Base-by-base conservation (phyloP, 805 yeast species). In the Zygosaccharomyces gambellarensis region DNA sequence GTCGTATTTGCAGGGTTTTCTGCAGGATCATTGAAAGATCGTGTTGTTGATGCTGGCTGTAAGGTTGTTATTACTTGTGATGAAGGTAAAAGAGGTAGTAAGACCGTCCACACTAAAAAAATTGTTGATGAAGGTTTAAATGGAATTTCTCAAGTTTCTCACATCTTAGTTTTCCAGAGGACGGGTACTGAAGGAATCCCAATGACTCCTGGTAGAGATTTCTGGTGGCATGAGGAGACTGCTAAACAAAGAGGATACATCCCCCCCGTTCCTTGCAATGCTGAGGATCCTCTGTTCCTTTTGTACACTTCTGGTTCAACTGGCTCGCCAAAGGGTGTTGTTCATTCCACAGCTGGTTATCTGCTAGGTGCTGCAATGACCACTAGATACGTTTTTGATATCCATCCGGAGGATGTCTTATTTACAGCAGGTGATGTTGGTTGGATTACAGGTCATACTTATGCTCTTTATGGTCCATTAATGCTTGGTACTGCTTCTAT, bases 401-500 rank as follows among this genome's bases (percentile, higher is more conserved):
- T 85, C 38, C 90, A 86, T 61, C 76, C 78, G 39, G 82, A 83
- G 49, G 95, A 87, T 64, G 74, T 81, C n/a, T 74, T 87, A 49
- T 87, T 87, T 76, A 86, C 94, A 14, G 94, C 95, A 30, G 95
- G 94, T 65, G 95, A 87, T 70, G 85, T 87, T 47, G 95, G 95
- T 62, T 87, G 95, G 95, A 85, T 87, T 62, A 87, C 95, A 6
- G 95, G 95, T 51, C 95, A 87, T 71, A 78, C 94, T 9, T 87
- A 87, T 62, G 90, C 82, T 21, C 79, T 86, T 44, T 87, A 87
- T 65, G 95, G 95, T 50, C 95, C 95, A 36, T 74, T 87, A 63
- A 67, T 78, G 29, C 75, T 78, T 58, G 95, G 95, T 66, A 82
- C 85, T 49, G 81, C 95, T 29, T 81, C 94, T 14, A 78, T 87